phyloP scores from a whole-genome alignment of 2,329 filamentous ascomycete genomes.

The Acarospora socialis region DNA sequence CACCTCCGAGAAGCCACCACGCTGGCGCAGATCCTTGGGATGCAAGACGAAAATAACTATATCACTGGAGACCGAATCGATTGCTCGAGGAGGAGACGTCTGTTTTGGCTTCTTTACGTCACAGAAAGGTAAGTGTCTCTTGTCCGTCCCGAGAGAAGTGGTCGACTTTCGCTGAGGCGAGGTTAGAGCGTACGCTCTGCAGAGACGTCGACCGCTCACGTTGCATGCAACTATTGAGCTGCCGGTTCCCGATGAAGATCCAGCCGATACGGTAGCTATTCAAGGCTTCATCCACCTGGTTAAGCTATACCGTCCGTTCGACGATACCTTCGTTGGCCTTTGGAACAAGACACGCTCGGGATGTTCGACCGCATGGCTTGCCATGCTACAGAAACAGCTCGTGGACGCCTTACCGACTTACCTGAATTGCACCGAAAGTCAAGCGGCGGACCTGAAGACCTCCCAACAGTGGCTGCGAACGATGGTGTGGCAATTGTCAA shows the following conservation, averaged over 20 bases:
- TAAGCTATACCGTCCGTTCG: slow-evolving; percentile 50
- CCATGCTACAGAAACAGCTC: slow-evolving; percentile 46
- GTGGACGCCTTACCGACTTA: slow-evolving; percentile 40
- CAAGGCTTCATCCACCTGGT: slow-evolving; percentile 46
- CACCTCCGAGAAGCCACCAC: slow-evolving; percentile 65
- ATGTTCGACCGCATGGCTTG: slow-evolving; percentile 43
- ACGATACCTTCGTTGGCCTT: slow-evolving; percentile 46
- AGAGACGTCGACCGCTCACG: slow-evolving; percentile 54
- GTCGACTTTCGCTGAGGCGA: not conserved
- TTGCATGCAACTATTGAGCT: slow-evolving; percentile 54
- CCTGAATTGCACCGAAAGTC: slow-evolving; percentile 46
- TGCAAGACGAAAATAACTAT: slow-evolving; percentile 38
- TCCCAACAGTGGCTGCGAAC: slow-evolving; percentile 58
- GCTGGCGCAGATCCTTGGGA: slow-evolving; percentile 33
- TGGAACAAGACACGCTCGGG: slow-evolving; percentile 53
- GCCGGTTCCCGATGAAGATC: slow-evolving; percentile 49
- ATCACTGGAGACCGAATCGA: slow-evolving; percentile 44
- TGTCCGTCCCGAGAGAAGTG: not conserved
- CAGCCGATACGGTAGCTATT: slow-evolving; percentile 39
- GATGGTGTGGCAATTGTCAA: slow-evolving; percentile 60
- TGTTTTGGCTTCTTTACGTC: slow-evolving; percentile 61
- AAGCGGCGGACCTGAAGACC: slow-evolving; percentile 53
- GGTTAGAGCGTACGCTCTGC: slow-evolving; percentile 52
- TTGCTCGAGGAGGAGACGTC: slow-evolving; percentile 46
- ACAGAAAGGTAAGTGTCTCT: slow-evolving; percentile 47